These are phyloP conservation scores for Solanum clarkiae DNA, from an alignment of 257 asterid species.

Conservation along the genomic window DNA sequence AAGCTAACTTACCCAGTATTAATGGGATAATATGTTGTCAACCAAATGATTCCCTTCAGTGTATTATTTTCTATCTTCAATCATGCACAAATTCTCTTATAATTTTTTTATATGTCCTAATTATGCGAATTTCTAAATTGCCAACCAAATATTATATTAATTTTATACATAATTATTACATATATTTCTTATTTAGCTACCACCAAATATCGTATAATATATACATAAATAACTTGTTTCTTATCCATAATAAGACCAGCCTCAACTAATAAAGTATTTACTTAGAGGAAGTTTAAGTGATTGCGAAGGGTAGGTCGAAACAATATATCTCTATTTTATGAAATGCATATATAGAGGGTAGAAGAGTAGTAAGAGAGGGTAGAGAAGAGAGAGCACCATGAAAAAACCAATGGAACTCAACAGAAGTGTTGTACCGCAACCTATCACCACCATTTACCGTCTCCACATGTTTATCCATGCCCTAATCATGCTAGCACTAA, in stretches of 20 bases:
- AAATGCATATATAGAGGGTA: neutral
- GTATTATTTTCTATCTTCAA: too few relatives aligned
- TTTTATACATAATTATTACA: too few relatives aligned
- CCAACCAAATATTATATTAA: neutral
- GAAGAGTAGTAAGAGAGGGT: neutral
- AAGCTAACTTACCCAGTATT: too few relatives aligned
- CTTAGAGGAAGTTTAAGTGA: neutral
- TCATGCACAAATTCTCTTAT: neutral
- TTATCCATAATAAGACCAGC: too few relatives aligned
- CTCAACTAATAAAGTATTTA: neutral
- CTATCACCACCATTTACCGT: neutral
- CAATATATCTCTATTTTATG: too few relatives aligned
- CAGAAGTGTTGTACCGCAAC: neutral
- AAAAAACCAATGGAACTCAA: neutral
- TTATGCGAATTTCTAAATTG: accelerated
- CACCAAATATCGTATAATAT: neutral
- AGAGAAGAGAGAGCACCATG: neutral
- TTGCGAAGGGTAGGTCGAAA: neutral
- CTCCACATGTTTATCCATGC: neutral
- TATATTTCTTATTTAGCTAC: neutral
- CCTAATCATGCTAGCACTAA: neutral
- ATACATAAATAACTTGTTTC: too few relatives aligned
- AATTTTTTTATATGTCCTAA: neutral
- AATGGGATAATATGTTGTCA: too few relatives aligned
- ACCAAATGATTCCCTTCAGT: too few relatives aligned